phyloP scores from a whole-genome alignment of 2,329 filamentous ascomycete genomes.

The Aspergillus neotritici region DNA sequence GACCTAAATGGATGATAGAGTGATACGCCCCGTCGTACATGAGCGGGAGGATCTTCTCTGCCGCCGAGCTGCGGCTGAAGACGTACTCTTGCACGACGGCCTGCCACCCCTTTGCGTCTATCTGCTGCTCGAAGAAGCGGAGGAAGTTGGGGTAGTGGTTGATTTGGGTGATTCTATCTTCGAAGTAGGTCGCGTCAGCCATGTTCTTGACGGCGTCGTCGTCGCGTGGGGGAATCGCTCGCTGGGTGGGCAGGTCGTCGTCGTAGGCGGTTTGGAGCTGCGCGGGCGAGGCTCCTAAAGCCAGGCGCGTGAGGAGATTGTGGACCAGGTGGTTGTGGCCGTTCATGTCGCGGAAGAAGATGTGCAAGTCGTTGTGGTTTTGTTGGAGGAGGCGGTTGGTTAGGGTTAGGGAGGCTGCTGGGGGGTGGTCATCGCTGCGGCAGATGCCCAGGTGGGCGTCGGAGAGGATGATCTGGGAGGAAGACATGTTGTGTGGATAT shows the following conservation, averaged over 20 bases:
- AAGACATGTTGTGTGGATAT: too few species aligned
- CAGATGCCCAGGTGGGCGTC: background rate
- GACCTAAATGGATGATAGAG: constrained; percentile 76
- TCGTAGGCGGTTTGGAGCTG: constrained; percentile 24
- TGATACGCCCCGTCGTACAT: constrained; percentile 60
- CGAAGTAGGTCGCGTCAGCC: constrained; percentile 18
- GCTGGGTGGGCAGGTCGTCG: constrained; percentile 21
- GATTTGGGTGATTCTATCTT: constrained; percentile 48
- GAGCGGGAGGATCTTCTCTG: constrained; percentile 59
- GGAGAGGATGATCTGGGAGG: background rate
- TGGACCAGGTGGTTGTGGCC: constrained; percentile 25
- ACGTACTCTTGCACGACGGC: constrained; percentile 57
- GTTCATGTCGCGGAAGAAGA: constrained; percentile 6
- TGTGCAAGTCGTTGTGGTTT: constrained; percentile 4
- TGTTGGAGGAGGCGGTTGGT: constrained; percentile 4
- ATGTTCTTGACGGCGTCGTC: constrained; percentile 12
- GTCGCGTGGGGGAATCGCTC: constrained; percentile 20
- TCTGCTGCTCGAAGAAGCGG: constrained; percentile 62
- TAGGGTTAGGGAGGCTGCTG: background rate
- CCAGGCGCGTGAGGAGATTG: constrained; percentile 23
- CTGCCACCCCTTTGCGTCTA: constrained; percentile 55
- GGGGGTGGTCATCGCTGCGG: background rate
- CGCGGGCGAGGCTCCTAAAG: constrained; percentile 23
- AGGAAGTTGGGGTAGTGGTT: constrained; percentile 63
- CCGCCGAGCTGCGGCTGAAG: constrained; percentile 55